Conservation (phyloP, 306 rosid species). For the Oxytropis ochrocephala region DNA sequence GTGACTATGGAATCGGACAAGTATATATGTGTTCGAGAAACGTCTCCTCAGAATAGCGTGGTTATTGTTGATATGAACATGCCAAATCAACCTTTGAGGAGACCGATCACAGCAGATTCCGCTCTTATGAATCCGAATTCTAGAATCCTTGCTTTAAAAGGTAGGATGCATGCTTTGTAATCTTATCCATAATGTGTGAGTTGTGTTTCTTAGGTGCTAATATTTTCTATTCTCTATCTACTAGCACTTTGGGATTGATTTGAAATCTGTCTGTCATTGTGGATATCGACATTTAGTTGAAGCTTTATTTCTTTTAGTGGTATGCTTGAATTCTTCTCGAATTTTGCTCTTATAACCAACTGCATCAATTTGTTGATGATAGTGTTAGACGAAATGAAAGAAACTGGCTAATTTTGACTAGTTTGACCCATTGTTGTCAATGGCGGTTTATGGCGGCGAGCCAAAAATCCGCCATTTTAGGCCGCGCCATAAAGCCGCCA, state of each 20-base stretch:
- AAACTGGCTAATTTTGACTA: constrained; percentile 10
- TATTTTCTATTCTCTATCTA: not conserved
- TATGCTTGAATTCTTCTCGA: not conserved
- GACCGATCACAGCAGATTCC: constrained; percentile 95
- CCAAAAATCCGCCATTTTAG: too few relatives aligned
- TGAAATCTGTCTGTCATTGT: not conserved
- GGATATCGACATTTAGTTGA: not conserved
- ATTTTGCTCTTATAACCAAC: not conserved
- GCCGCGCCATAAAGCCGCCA: too few relatives aligned
- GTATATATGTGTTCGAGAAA: constrained; percentile 90
- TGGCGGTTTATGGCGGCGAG: too few relatives aligned
- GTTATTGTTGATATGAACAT: constrained; percentile 82
- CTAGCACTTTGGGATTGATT: not conserved
- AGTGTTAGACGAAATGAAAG: not conserved
- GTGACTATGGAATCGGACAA: constrained; percentile 99
- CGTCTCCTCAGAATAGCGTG: constrained; percentile 84
- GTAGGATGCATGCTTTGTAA: constrained; percentile 27
- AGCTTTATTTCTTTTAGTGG: not conserved
- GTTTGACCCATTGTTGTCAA: too few relatives aligned
- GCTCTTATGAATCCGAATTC: constrained; percentile 99
- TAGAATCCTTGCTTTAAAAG: constrained; percentile 91
- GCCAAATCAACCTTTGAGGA: constrained; percentile 93
- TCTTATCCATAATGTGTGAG: not conserved
- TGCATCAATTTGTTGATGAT: not conserved
- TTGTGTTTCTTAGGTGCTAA: not conserved